Evolutionary conservation across 2,329 filamentous ascomycete species (phyloP).

Genomic region (Paecilomyces sp.): DNA sequence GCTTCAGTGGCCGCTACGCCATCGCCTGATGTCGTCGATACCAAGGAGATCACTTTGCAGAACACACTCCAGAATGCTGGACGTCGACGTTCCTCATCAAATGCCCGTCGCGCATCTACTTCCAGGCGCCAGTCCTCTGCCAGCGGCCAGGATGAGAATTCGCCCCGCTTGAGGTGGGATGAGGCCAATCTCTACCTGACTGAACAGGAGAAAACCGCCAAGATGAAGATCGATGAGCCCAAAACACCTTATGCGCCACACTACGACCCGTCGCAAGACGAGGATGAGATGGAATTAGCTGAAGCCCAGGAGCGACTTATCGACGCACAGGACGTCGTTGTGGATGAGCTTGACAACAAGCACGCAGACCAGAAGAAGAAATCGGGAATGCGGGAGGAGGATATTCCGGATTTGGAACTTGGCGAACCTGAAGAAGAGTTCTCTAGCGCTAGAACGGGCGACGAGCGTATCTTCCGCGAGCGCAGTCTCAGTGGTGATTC

Average conservation of each 20-base stretch:
- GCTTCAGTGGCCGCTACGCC: constrained; percentile 21
- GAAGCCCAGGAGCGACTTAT: constrained; percentile 37
- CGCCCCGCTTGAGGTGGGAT: constrained; percentile 89
- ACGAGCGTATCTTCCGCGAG: constrained; percentile 38
- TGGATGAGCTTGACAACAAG: constrained; percentile 58
- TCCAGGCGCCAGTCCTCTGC: constrained; percentile 65
- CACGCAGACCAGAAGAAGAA: constrained; percentile 31
- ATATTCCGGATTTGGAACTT: constrained; percentile 86
- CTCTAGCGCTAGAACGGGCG: constrained; percentile 17
- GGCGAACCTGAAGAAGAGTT: constrained; percentile 81
- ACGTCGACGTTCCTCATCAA: constrained; percentile 74
- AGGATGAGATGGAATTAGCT: constrained; percentile 51
- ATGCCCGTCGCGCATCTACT: constrained; percentile 52
- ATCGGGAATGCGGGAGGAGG: constrained; percentile 51
- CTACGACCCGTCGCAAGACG: constrained; percentile 84
- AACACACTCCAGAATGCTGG: constrained; percentile 95
- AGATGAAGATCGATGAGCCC: constrained; percentile 98
- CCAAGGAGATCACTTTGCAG: constrained; percentile 85
- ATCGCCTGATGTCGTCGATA: constrained; percentile 40
- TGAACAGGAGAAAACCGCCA: constrained; percentile 88
- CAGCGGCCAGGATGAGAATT: constrained; percentile 50
- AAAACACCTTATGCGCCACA: constrained; percentile 94
- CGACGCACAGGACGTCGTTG: constrained; percentile 63
- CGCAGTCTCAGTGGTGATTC: constrained; percentile 35
- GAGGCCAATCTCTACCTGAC: constrained; percentile 96